These are phyloP conservation scores for Penicillium pancosmium DNA, from an alignment of 495 filamentous ascomycete species.

Conservation along the genomic window DNA sequence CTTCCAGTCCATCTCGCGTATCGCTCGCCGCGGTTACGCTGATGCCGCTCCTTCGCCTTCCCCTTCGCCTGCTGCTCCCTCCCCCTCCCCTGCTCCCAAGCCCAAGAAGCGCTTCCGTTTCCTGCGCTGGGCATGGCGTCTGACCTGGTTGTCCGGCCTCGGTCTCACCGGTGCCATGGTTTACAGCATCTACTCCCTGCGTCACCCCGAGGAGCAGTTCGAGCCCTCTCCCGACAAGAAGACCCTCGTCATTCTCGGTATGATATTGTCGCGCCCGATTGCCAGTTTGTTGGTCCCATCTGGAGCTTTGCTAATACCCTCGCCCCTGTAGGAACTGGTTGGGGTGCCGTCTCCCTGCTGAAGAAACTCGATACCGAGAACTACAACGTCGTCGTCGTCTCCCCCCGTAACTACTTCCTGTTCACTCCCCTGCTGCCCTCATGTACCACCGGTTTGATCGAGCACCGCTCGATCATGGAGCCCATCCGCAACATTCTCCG, in stretches of 20 bases:
- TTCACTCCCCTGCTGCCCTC: constrained; percentile 97
- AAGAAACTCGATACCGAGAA: constrained; percentile 98
- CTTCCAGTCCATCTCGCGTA: constrained; percentile 33
- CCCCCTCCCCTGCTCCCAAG: constrained; percentile 40
- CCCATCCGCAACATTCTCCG: constrained; percentile 92
- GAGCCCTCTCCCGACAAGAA: constrained; percentile 89
- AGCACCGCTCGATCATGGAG: constrained; percentile 99
- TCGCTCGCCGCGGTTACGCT: constrained; percentile 44
- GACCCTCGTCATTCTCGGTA: constrained; percentile 95
- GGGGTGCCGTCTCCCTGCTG: constrained; percentile 93
- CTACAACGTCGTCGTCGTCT: constrained; percentile 96
- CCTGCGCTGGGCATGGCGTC: constrained; percentile 74
- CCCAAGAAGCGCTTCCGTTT: constrained; percentile 52
- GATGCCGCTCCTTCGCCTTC: constrained; percentile 41
- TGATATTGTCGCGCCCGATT: constrained; percentile 29
- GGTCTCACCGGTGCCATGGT: constrained; percentile 68
- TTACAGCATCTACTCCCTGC: constrained; percentile 79
- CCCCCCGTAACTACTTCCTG: constrained; percentile 98
- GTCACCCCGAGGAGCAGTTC: constrained; percentile 79
- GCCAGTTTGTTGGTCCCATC: too few relatives aligned
- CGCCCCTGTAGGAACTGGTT: constrained; percentile 74
- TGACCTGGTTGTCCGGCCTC: constrained; percentile 70
- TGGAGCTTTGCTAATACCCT: constrained; percentile 22
- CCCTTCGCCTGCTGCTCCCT: constrained; percentile 25
- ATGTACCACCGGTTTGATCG: constrained; percentile 95